Evolutionary conservation across 768 basidiomycete genomes (phyloP).

Genomic region (Boletales sp.): DNA sequence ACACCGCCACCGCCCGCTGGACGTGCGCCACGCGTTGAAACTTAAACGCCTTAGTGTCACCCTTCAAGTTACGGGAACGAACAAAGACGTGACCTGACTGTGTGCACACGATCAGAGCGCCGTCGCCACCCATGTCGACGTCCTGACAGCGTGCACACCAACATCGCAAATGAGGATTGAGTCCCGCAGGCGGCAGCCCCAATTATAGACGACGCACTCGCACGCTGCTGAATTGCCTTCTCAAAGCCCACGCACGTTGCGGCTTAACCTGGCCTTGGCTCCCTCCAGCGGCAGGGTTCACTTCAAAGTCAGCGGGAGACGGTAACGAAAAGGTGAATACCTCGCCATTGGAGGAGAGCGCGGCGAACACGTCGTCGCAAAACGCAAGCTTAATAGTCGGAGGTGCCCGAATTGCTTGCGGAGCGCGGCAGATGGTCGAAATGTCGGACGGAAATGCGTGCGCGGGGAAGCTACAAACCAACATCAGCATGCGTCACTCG

Average conservation of each 20-base stretch:
- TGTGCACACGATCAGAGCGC: slow-evolving; percentile 88
- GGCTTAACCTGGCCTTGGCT: slow-evolving; percentile 53
- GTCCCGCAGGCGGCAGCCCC: neutral
- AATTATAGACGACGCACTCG: slow-evolving; percentile 41
- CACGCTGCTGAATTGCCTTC: slow-evolving; percentile 83
- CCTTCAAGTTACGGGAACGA: slow-evolving; percentile 53
- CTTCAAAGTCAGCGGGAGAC: slow-evolving; percentile 29
- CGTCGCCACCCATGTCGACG: slow-evolving; percentile 84
- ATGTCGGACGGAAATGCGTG: slow-evolving; percentile 76
- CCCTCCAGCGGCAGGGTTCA: slow-evolving; percentile 4
- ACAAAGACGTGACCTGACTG: slow-evolving; percentile 93
- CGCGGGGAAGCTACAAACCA: slow-evolving; percentile 58
- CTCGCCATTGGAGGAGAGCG: slow-evolving; percentile 84
- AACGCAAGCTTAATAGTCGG: slow-evolving; percentile 76
- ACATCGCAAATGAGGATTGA: neutral
- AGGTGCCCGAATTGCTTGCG: slow-evolving; percentile 65
- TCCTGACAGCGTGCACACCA: slow-evolving; percentile 45
- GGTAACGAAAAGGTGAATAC: slow-evolving; percentile 75
- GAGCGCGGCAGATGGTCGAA: slow-evolving; percentile 69
- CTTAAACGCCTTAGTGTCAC: slow-evolving; percentile 54
- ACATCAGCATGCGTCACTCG: neutral
- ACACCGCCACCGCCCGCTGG: slow-evolving; percentile 83
- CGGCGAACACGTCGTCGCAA: slow-evolving; percentile 79
- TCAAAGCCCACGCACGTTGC: slow-evolving; percentile 86
- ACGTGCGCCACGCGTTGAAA: slow-evolving; percentile 78